Base-by-base conservation (phyloP, 169 alveolate species). In the Plasmodium vivax region DNA sequence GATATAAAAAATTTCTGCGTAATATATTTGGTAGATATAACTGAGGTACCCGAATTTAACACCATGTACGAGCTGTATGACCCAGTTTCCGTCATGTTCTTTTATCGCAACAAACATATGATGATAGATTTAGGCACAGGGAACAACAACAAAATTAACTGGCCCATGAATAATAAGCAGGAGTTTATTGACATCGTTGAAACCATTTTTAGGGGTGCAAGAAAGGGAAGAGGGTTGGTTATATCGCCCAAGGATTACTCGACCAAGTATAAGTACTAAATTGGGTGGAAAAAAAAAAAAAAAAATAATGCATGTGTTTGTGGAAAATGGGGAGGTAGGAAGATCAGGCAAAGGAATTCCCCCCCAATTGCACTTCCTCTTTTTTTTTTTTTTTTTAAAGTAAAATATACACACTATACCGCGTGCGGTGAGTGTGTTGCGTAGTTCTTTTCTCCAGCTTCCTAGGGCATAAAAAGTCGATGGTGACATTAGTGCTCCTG, bases 111-210 rank as follows among this genome's bases (percentile, higher is more conserved):
- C 94, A 99, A 99, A 93, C 99, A 98, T 96, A 99, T 99, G 98
- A 98, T 99, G 99, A 98, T 99, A 83, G 99, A 99, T 96, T 96
- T 98, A 45, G 99, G 99, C 34, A 99, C 99, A 45, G 99, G 99
- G 30, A 98, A 99, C 95, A 99, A 99, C 95, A 98, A 99, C 96
- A 99, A 99, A 97, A 98, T 99, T 81, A 99, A 98, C 95, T 99
- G 99, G 99, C 99, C 99, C 16, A 96, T 99, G 97, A 98, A 96
- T 96, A 98, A 98, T 96, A 98, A 99, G 84, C 99, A 99, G 93
- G 99, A 99, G 93, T 97, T 99, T 73, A 99, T 99, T 56, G 99
- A 99, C 95, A 99, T 99, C 45, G 97, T 99, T 82, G 99, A 99
- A 95, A 96, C 98, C 38, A 98, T 99, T 9, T 99, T 98, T 95